phyloP scores from a whole-genome alignment of 148 eudicot species.

The Silene latifolia region DNA sequence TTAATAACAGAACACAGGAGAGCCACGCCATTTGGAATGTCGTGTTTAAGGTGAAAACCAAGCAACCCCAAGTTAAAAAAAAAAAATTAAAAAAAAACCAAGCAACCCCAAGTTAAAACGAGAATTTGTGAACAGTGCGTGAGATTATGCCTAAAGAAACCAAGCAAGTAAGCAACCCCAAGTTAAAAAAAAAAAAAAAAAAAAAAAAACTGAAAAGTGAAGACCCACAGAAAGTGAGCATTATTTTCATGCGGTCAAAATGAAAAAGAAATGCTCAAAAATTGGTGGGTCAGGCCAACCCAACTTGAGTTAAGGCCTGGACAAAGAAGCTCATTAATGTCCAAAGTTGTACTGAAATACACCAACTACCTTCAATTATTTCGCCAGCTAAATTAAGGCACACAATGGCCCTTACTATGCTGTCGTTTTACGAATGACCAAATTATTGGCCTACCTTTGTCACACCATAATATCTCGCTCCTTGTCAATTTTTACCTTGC shows the following conservation, averaged over 20 bases:
- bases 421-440: slow-evolving; percentile 6
- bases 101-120: no score
- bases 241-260: not conserved
- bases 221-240: slow-evolving; percentile 2
- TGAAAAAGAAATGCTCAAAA: not conserved
- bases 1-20: no score
- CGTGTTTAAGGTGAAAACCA: no score
- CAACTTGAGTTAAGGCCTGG: slow-evolving; percentile 14
- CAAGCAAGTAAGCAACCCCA: no score
- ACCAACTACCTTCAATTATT: slow-evolving; percentile 20
- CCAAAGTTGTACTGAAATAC: not conserved
- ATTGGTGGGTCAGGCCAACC: slow-evolving; percentile 26
- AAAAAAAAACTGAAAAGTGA: not conserved
- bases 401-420: slow-evolving; percentile 14
- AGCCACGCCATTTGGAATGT: no score
- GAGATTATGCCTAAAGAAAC: no score
- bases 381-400: slow-evolving; percentile 18
- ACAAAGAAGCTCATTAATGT: slow-evolving; percentile 9
- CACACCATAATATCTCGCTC: not conserved
- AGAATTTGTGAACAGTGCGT: no score
- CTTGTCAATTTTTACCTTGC: no score
- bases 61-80: no score
- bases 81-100: no score
- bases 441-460: not conserved
- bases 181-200: no score